phyloP scores from a whole-genome alignment of 169 alveolate species.

The Plasmodium relictum region DNA sequence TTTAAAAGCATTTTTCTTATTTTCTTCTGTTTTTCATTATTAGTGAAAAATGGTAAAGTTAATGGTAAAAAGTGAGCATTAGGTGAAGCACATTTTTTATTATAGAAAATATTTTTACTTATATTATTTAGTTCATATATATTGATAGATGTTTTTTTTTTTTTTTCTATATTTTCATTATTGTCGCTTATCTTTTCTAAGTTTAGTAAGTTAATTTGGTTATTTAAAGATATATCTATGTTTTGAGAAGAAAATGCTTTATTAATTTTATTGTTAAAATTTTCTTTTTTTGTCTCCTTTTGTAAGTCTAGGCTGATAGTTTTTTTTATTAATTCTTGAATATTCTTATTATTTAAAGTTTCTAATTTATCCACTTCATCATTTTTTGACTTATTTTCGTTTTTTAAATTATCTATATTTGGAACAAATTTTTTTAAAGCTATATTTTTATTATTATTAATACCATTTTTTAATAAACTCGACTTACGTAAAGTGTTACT shows the following conservation, averaged over 20 bases:
- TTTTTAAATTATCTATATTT: conserved; percentile 61
- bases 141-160: conserved; percentile 47
- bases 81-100: conserved; percentile 46
- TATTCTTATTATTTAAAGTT: conserved; percentile 28
- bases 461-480: conserved; percentile 48
- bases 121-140: conserved; percentile 69
- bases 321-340: conserved; percentile 67
- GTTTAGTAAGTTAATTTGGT: conserved; percentile 22
- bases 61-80: conserved; percentile 72
- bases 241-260: conserved; percentile 25
- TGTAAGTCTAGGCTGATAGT: conserved; percentile 42
- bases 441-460: conserved; percentile 14
- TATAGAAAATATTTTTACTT: conserved; percentile 75
- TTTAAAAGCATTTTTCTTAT: conserved; percentile 30
- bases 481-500: conserved; percentile 69
- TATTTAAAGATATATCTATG: conserved; percentile 11
- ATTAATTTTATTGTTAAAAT: conserved; percentile 19
- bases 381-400: conserved; percentile 38
- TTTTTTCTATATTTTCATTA: conserved; percentile 11
- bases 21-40: conserved; percentile 63
- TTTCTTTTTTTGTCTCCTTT: conserved; percentile 37
- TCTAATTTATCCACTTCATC: conserved; percentile 52
- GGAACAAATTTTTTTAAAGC: conserved; percentile 67
- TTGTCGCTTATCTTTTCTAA: conserved; percentile 16
- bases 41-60: conserved; percentile 61